These are phyloP conservation scores for Chalaropsis thielavioides DNA, from an alignment of 2,329 filamentous ascomycete genomes.

Conservation along the genomic window DNA sequence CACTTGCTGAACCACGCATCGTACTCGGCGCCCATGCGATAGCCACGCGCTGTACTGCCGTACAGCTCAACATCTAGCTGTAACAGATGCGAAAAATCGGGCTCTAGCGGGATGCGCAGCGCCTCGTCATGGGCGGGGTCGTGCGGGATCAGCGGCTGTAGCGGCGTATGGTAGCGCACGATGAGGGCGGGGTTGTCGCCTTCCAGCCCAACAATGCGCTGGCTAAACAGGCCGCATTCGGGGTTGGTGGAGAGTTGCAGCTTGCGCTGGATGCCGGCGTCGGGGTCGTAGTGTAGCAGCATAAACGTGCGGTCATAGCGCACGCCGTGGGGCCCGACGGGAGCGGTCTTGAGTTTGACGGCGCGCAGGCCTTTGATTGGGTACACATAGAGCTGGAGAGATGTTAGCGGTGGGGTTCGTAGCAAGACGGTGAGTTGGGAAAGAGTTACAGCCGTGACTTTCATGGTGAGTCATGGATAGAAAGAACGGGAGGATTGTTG, in stretches of 20 bases:
- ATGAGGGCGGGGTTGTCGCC: neutral
- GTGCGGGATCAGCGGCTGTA: slow-evolving; percentile 7
- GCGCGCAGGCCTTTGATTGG: slow-evolving; percentile 60
- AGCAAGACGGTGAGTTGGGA: neutral
- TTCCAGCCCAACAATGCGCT: slow-evolving; percentile 31
- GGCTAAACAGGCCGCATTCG: slow-evolving; percentile 49
- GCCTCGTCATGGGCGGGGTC: slow-evolving; percentile 26
- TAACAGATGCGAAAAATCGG: slow-evolving; percentile 32
- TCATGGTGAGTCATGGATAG: slow-evolving; percentile 21
- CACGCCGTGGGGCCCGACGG: slow-evolving; percentile 48
- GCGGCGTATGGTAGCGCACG: neutral
- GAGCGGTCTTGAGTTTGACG: slow-evolving; percentile 37
- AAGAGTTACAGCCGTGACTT: slow-evolving; percentile 23
- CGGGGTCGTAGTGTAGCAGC: slow-evolving; percentile 40
- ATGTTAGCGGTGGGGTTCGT: neutral
- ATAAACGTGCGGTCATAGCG: slow-evolving; percentile 56
- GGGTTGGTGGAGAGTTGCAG: slow-evolving; percentile 46
- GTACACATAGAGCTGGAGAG: slow-evolving; percentile 46
- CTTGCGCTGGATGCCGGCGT: slow-evolving; percentile 32
- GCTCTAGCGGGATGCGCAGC: slow-evolving; percentile 43
- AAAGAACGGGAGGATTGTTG: neutral
- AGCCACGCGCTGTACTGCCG: slow-evolving; percentile 41
- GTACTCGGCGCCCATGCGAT: slow-evolving; percentile 46
- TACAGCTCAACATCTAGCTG: slow-evolving; percentile 43
- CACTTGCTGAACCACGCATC: slow-evolving; percentile 53